Conservation (phyloP, 2,329 filamentous ascomycete genomes). For the Aspergillus piperis region DNA sequence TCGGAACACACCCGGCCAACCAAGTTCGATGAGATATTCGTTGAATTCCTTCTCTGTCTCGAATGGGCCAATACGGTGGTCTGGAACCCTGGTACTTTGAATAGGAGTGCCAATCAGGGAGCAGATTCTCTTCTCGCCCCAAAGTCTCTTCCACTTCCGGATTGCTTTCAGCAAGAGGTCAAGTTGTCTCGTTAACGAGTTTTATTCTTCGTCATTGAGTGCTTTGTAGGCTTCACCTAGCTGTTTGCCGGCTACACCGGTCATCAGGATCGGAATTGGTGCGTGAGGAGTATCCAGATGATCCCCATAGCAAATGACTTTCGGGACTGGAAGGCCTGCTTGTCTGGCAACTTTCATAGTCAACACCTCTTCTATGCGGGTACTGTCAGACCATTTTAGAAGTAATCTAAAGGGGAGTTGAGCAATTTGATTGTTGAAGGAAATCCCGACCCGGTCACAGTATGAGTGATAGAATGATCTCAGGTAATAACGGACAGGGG, state of each 20-base stretch:
- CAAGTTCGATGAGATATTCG: not conserved
- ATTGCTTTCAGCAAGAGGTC: not conserved
- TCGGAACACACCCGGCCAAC: not conserved
- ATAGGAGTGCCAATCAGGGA: not conserved
- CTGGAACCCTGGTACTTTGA: not conserved
- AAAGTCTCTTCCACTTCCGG: not conserved
- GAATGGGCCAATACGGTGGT: not conserved
- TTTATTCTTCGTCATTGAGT: not conserved
- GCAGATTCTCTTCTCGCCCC: not conserved
- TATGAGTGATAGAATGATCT: conserved; percentile 34
- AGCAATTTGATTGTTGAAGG: conserved; percentile 30
- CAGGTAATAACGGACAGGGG: conserved; percentile 34
- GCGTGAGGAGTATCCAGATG: conserved; percentile 23
- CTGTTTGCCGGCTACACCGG: conserved; percentile 36
- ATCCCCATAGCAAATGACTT: conserved; percentile 36
- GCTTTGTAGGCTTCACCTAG: not conserved
- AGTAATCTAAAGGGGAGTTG: conserved; percentile 43
- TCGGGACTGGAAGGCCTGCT: conserved; percentile 40
- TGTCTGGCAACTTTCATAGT: conserved; percentile 37
- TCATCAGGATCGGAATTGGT: conserved; percentile 44
- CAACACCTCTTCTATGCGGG: conserved; percentile 38
- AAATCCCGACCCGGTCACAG: conserved; percentile 30
- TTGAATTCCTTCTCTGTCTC: not conserved
- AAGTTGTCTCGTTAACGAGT: not conserved
- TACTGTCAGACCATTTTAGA: conserved; percentile 42